phyloP scores from a whole-genome alignment of 208 protist genomes.

The Borovskyia barvae region DNA sequence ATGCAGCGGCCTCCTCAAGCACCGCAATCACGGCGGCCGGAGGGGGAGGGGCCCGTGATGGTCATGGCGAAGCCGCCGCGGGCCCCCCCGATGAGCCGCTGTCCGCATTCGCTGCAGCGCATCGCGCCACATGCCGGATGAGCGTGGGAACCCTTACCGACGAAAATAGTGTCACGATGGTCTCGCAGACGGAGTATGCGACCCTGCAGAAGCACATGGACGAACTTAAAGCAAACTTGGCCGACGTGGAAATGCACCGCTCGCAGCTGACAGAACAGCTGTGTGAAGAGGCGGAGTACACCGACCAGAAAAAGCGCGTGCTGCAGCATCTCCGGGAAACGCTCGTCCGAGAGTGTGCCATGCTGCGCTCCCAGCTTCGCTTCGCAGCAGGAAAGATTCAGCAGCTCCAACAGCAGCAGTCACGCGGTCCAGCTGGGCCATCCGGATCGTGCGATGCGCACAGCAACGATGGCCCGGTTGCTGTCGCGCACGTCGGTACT shows the following conservation, averaged over 20 bases:
- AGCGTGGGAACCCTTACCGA: conserved; percentile 76
- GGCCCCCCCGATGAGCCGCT: too few species aligned
- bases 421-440: too few species aligned
- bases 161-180: conserved; percentile 49
- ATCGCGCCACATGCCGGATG: conserved; percentile 38
- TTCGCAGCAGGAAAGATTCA: conserved; percentile 43
- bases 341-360: conserved; percentile 75
- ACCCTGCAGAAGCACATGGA: conserved; percentile 27
- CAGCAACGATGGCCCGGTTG: too few species aligned
- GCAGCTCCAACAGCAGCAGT: conserved; percentile 24
- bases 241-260: conserved; percentile 41
- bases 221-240: conserved; percentile 52
- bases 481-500: too few species aligned
- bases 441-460: too few species aligned
- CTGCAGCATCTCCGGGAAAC: conserved; percentile 84
- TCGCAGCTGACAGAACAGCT: conserved; percentile 40
- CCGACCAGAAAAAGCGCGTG: conserved; percentile 46
- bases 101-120: not conserved
- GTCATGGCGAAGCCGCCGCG: not conserved
- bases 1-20: too few species aligned
- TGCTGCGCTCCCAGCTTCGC: conserved; percentile 76
- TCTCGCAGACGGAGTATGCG: conserved; percentile 52
- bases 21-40: too few species aligned
- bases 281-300: conserved; percentile 55
- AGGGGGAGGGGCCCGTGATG: not conserved